phyloP scores from a whole-genome alignment of 2,329 filamentous ascomycete species.

The Calonectria crousiana region DNA sequence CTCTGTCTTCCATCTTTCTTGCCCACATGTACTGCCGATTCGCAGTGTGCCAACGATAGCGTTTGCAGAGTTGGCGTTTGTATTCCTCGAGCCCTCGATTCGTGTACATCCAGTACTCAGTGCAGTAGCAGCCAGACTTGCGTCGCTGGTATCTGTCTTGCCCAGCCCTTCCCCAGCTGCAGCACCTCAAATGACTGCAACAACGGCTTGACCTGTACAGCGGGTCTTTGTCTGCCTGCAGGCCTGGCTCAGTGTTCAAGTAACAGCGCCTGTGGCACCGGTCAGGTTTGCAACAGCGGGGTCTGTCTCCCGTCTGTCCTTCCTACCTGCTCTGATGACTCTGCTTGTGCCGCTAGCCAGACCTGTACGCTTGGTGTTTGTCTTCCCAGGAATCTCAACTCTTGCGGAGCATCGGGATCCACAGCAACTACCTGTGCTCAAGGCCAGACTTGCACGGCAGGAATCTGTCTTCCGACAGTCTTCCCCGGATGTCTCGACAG shows the following conservation, averaged over 20 bases:
- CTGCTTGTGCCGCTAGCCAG: neutral
- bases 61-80: slow-evolving; percentile 14
- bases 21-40: neutral
- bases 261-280: neutral
- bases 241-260: neutral
- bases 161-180: neutral
- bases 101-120: neutral
- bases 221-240: neutral
- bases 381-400: slow-evolving; percentile 3
- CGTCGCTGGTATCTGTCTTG: slow-evolving; percentile 1
- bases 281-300: slow-evolving; percentile 5
- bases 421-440: neutral
- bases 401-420: neutral
- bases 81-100: neutral
- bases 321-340: neutral
- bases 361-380: slow-evolving; percentile 11
- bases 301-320: neutral
- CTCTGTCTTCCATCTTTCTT: slow-evolving; percentile 7
- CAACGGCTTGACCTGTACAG: neutral
- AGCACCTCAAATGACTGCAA: neutral
- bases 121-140: neutral
- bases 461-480: neutral
- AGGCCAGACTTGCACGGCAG: slow-evolving; percentile 7
- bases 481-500: neutral
- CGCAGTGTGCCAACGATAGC: neutral